Percentiles rank a stretch among this genome's conserved stretches.
Conservation (phyloP, 2,329 filamentous ascomycete species). For the Ophiocordyceps camponoti-rufipedis region DNA sequence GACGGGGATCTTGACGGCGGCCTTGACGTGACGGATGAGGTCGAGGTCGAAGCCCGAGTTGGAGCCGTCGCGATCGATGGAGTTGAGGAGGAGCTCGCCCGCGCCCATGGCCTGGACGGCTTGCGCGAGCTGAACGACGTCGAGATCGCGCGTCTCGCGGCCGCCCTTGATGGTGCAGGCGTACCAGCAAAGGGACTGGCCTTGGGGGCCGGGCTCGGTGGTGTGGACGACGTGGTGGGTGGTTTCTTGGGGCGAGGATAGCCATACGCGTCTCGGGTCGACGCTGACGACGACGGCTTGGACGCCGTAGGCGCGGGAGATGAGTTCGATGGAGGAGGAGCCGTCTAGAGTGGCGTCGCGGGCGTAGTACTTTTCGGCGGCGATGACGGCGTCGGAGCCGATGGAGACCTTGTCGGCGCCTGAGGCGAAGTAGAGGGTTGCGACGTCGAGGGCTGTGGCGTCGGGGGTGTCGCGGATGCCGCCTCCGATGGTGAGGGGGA, state of each 20-base stretch:
- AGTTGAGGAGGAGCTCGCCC: conserved; percentile 89
- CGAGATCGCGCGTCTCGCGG: conserved; percentile 81
- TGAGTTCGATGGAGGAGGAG: conserved; percentile 85
- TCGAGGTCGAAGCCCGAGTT: conserved; percentile 92
- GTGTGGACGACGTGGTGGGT: conserved; percentile 62
- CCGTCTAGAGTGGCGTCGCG: conserved; percentile 52
- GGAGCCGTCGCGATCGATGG: conserved; percentile 91
- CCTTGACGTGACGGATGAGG: conserved; percentile 75
- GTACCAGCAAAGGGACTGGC: conserved; percentile 83
- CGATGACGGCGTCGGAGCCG: conserved; percentile 81
- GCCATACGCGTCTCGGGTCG: conserved; percentile 83
- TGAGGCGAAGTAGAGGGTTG: conserved; percentile 91
- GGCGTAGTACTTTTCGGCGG: conserved; percentile 79
- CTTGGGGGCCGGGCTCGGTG: conserved; percentile 47
- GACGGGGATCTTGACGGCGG: conserved; percentile 74
- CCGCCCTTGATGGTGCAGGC: conserved; percentile 95
- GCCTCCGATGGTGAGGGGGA: conserved; percentile 86
- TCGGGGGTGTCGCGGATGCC: conserved; percentile 89
- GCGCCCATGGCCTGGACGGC: conserved; percentile 93
- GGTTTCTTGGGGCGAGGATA: conserved; percentile 50
- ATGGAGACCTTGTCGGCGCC: conserved; percentile 97
- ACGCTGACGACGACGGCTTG: conserved; percentile 94
- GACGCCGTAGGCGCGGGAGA: conserved; percentile 82
- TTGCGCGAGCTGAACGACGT: conserved; percentile 71
- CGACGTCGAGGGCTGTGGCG: conserved; percentile 80